Conservation (phyloP, 2,329 filamentous ascomycete species). For the Dothiorella sarmentorum region DNA sequence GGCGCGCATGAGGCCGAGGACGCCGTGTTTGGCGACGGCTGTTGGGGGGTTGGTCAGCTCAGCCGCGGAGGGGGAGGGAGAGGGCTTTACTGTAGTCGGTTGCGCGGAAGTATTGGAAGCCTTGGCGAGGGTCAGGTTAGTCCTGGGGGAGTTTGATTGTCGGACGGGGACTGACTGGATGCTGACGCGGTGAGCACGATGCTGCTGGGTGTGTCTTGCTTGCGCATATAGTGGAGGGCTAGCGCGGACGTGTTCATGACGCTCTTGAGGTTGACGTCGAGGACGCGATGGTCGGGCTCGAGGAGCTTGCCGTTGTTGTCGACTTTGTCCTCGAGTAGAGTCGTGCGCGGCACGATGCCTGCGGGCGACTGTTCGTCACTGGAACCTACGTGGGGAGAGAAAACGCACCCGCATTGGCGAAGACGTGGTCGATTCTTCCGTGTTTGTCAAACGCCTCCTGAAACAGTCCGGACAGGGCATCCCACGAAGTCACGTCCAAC, state of each 20-base stretch:
- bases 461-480: conserved; percentile 51
- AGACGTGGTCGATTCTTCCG: conserved; percentile 46
- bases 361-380: background rate
- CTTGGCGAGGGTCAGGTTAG: background rate
- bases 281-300: conserved; percentile 27
- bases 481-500: conserved; percentile 45
- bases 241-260: conserved; percentile 31
- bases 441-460: conserved; percentile 44
- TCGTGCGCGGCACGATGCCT: conserved; percentile 24
- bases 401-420: conserved; percentile 34
- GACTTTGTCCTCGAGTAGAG: conserved; percentile 28
- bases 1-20: conserved; percentile 31
- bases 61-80: background rate
- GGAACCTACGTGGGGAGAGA: no score
- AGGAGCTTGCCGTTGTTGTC: conserved; percentile 30
- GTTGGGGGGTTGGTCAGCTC: background rate
- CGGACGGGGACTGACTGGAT: conserved; percentile 23
- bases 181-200: conserved; percentile 33
- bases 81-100: conserved; percentile 31
- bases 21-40: conserved; percentile 33
- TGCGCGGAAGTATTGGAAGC: conserved; percentile 25
- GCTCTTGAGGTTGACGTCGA: conserved; percentile 31
- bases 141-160: background rate
- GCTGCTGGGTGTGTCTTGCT: conserved; percentile 28
- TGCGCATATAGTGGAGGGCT: conserved; percentile 28